Evolutionary conservation across 2,329 filamentous ascomycete species (phyloP), one percentile per base, ranked within the genome.

Genomic region (Aspergillus clavatus): DNA sequence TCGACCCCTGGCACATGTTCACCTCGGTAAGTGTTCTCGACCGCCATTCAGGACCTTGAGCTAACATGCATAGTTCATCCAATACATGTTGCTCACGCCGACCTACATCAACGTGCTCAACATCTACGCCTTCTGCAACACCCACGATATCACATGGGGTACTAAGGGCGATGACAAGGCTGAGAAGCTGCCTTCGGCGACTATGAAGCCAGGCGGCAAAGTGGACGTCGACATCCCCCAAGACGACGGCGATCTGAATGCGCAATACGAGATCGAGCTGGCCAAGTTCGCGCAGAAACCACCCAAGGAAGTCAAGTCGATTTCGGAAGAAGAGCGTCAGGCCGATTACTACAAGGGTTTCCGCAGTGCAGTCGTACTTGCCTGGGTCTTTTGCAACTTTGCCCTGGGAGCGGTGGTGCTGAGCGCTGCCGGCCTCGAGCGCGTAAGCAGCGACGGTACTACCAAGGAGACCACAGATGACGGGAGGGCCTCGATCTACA

Each of bases 271-370:
- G 62, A 76, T 83, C 29, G 93, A 98, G 62, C 71, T 96, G 40
- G 71, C 76, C 2, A 78, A 83, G 11, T 95, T 97, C 63, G 71
- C 77, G 36, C 72, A 74, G 21, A 97, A 96, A 68, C 81, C 81
- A 37, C 83, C 84, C 22, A 82, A 84, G 52, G 83, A 89, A 51
- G 77, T 82, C 27, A 62, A 63, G 14, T 46, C 51, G 1, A 54
- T 70, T 2, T 73, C 73, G n/a, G 69, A 78, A 8, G 63, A 72
- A 35, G 90, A 96, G 64, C 88, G 86, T 62, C 91, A 98, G 68
- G 89, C 96, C 74, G 93, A 98, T 67, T 98, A 97, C 72, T 98
- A 98, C 78, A 89, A 90, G 60, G 93, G 90, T 54, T 95, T 98
- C 66, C 82, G 93, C 51, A 94, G 87, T 16, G 82, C 88, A 22